Evolutionary conservation across 495 filamentous ascomycete species (phyloP).

Genomic region (Xylaria telfairii): DNA sequence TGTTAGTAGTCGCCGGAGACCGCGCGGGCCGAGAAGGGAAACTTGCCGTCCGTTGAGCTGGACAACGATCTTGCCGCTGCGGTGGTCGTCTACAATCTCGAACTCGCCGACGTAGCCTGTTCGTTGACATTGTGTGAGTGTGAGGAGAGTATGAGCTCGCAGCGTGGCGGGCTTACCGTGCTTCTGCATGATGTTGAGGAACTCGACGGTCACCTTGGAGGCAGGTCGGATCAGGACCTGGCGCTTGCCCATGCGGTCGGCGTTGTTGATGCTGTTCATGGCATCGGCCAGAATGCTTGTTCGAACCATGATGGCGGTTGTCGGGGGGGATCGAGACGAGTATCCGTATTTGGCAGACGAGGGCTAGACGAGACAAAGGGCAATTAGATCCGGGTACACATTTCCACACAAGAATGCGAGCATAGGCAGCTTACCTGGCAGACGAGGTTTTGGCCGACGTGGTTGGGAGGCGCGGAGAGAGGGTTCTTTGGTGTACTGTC

Average conservation of each 20-base stretch:
- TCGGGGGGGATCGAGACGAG: conserved; percentile 64
- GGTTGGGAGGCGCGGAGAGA: conserved; percentile 18
- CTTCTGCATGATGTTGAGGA: conserved; percentile 87
- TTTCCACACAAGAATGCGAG: conserved; percentile 11
- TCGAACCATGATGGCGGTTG: conserved; percentile 78
- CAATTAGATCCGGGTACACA: not conserved
- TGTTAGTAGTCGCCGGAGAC: conserved; percentile 3
- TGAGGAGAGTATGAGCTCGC: conserved; percentile 19
- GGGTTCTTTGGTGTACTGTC: conserved; percentile 8
- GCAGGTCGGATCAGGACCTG: conserved; percentile 83
- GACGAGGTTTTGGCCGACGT: conserved; percentile 24
- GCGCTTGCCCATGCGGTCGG: conserved; percentile 87
- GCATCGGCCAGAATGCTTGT: conserved; percentile 91
- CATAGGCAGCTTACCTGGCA: conserved; percentile 71
- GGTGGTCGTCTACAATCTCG: conserved; percentile 91
- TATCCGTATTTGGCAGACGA: conserved; percentile 59
- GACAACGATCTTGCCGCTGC: conserved; percentile 83
- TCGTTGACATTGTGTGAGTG: conserved; percentile 28
- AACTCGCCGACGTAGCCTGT: conserved; percentile 92
- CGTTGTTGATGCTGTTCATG: conserved; percentile 92
- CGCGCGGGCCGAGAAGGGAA: conserved; percentile 1
- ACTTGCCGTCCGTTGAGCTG: conserved; percentile 67
- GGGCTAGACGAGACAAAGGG: conserved; percentile 65
- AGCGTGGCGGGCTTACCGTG: conserved; percentile 70
- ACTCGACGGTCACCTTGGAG: conserved; percentile 93